Evolutionary conservation across 257 asterid species (phyloP), one percentile per base, ranked within the genome.

Genomic region (Solanum dulcamara): DNA sequence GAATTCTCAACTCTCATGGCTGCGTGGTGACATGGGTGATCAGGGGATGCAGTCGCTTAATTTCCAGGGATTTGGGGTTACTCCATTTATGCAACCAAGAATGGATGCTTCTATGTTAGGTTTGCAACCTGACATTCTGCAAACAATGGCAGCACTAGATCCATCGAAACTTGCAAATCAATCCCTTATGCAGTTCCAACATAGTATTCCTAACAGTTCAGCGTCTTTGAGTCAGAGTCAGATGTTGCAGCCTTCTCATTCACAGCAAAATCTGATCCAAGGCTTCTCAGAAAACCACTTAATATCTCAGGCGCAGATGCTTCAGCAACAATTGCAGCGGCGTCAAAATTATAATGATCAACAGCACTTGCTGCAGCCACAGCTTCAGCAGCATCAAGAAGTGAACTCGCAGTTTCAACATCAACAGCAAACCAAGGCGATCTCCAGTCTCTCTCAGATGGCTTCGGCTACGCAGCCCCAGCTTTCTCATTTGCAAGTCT

Each of bases 41-140:
- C 98, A 90, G 72, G 93, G 96, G 37, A 66, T 91, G 53, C 94
- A 91, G 85, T 87, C 97, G 0, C 91, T 92, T 55, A 93, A 91
- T 87, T 93, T 95, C 83, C 98, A 93, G 87, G 95, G 94, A 64
- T 85, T 87, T 18, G 92, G 98, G 84, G 87, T 82, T 20, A 87
- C 93, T 46, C 98, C 97, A 13, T 96, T 93, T 93, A 92, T 93
- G 93, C 99, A 91, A 84, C 97, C 97, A 28, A 90, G 98, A 89
- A 88, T 96, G 11, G 95, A 91, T 50, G 40, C 94, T 24, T 91
- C 99, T 68, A 88, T 89, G 90, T 89, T 90, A 72, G 92, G 96
- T 67, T 81, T 91, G 77, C 99, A 96, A 87, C 95, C 99, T 20
- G 96, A 94, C 81, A 89, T 92, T 44, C 91, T 93, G 90, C 99